Evolutionary conservation across 805 yeast genomes (phyloP).

Genomic region (Clavispora santaluciae): DNA sequence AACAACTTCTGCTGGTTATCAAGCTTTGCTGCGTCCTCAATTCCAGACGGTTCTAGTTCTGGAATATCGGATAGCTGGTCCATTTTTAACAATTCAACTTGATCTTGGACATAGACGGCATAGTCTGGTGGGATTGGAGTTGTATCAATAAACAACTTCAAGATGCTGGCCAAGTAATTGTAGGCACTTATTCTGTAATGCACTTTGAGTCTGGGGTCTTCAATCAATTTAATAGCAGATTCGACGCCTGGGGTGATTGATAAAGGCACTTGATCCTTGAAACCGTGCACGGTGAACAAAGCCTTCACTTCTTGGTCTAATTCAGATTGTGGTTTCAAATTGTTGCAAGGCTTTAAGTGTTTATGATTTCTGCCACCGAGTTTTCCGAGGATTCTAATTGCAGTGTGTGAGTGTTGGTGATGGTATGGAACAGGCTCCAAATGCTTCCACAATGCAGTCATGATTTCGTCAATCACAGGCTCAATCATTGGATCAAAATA

Average conservation of each 20-base stretch:
- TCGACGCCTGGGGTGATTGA: conserved; percentile 80
- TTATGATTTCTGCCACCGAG: conserved; percentile 93
- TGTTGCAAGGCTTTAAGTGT: conserved; percentile 71
- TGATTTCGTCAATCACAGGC: conserved; percentile 91
- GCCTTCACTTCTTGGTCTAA: conserved; percentile 70
- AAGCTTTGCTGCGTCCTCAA: conserved; percentile 46
- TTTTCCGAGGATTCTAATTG: conserved; percentile 88
- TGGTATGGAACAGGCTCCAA: conserved; percentile 89
- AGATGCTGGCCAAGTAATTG: conserved; percentile 59
- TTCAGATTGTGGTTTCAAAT: conserved; percentile 50
- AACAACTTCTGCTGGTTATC: conserved; percentile 63
- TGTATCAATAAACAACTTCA: conserved; percentile 63
- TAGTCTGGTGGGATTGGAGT: conserved; percentile 44
- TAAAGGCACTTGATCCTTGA: conserved; percentile 54
- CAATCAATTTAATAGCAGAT: conserved; percentile 71
- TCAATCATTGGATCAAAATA: conserved; percentile 96
- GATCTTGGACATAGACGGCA: conserved; percentile 42
- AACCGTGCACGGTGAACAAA: conserved; percentile 65
- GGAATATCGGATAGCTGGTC: conserved; percentile 32
- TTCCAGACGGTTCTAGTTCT: conserved; percentile 37
- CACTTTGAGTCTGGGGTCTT: conserved; percentile 55
- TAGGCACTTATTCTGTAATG: conserved; percentile 78
- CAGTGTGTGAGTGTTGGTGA: conserved; percentile 93
- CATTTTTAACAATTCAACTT: conserved; percentile 41
- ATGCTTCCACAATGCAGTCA: conserved; percentile 89